Percentiles rank a stretch among this genome's conserved stretches.
Evolutionary conservation across 192 early-diverging fungal species (phyloP).

Genomic region (Podila epigama): DNA sequence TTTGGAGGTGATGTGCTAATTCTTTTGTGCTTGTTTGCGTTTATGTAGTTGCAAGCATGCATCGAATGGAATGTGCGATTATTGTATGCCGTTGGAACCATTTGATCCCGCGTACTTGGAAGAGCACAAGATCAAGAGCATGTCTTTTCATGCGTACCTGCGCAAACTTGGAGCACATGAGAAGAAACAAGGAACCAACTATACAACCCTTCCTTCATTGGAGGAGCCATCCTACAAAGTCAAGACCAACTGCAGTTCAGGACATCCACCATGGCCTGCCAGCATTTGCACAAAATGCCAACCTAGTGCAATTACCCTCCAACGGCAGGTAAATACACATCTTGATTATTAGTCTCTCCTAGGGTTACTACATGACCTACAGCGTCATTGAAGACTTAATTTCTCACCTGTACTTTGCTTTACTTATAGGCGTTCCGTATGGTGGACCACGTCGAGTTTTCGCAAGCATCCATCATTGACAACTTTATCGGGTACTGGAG

Average conservation of each 20-base stretch:
- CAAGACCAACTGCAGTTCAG: slow-evolving; percentile 76
- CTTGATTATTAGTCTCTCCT: neutral
- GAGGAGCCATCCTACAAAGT: slow-evolving; percentile 87
- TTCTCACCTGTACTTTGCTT: neutral
- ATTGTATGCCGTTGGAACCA: slow-evolving; percentile 93
- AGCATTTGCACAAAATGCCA: slow-evolving; percentile 99
- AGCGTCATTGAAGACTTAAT: neutral
- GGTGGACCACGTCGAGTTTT: slow-evolving; percentile 98
- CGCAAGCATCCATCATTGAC: slow-evolving; percentile 79
- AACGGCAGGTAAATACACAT: slow-evolving; percentile 69
- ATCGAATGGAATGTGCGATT: slow-evolving; percentile 88
- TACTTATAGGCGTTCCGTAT: slow-evolving; percentile 79
- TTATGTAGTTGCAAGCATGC: slow-evolving; percentile 78
- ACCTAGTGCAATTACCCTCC: slow-evolving; percentile 89
- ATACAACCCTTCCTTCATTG: slow-evolving; percentile 78
- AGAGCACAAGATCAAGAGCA: slow-evolving; percentile 94
- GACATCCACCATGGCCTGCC: slow-evolving; percentile 90
- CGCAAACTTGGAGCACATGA: slow-evolving; percentile 76
- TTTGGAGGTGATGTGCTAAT: too few species aligned
- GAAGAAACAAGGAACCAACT: slow-evolving; percentile 60
- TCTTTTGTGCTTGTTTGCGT: neutral
- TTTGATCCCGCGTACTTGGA: slow-evolving; percentile 89
- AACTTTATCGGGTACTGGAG: slow-evolving; percentile 90
- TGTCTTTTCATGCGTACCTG: slow-evolving; percentile 95
- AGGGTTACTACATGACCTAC: neutral